Evolutionary conservation across 257 asterid genomes (phyloP).

Genomic region (Capsicum rhomboideum): DNA sequence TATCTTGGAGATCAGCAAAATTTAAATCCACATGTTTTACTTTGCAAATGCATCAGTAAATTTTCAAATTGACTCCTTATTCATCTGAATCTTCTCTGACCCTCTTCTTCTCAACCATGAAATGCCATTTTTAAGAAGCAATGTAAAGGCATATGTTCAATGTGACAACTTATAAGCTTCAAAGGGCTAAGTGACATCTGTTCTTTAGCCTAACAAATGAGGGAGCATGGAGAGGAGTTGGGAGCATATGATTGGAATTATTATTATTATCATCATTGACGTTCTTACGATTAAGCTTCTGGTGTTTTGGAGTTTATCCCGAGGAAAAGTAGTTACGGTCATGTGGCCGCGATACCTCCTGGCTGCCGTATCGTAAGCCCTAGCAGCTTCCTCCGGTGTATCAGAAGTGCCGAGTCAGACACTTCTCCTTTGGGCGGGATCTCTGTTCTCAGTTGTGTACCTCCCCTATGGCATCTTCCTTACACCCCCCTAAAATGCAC

Average conservation of each 20-base stretch:
- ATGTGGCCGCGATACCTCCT: background rate
- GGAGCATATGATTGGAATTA: background rate
- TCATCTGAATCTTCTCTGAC: too few relatives aligned
- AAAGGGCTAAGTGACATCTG: too few relatives aligned
- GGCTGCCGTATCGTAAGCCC: conserved; percentile 1
- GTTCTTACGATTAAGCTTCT: background rate
- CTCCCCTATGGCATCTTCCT: background rate
- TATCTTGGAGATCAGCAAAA: background rate
- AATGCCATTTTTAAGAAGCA: too few relatives aligned
- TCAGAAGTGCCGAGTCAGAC: conserved; percentile 3
- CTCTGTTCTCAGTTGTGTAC: background rate
- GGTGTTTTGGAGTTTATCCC: background rate
- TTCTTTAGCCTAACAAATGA: too few relatives aligned
- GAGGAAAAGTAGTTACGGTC: background rate
- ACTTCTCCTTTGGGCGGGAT: background rate
- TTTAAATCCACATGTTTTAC: background rate
- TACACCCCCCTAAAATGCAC: background rate
- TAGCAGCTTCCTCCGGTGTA: background rate
- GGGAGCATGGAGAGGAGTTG: too few relatives aligned
- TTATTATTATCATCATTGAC: background rate
- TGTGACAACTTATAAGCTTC: too few relatives aligned
- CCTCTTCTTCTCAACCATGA: too few relatives aligned
- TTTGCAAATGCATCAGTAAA: background rate
- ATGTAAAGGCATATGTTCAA: too few relatives aligned
- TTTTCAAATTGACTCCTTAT: background rate